Conservation (phyloP, 495 filamentous ascomycete species). For the Neurospora pannonica region DNA sequence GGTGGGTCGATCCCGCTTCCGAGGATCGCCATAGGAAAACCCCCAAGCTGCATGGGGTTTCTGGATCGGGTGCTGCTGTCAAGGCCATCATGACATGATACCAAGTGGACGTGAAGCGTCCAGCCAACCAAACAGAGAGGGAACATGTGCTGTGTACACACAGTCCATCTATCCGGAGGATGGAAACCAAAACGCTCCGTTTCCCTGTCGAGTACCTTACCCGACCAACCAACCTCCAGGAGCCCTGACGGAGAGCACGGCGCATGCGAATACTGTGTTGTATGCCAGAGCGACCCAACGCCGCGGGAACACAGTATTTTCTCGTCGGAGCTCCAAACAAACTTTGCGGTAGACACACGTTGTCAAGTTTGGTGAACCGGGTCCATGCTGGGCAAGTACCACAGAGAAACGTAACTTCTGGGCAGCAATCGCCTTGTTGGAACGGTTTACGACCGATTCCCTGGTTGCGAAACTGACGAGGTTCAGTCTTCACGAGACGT, state of each 20-base stretch:
- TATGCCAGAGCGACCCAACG: neutral
- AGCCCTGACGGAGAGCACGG: neutral
- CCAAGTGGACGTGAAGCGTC: neutral
- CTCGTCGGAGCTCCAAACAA: neutral
- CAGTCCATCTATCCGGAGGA: neutral
- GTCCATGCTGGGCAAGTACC: neutral
- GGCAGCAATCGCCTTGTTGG: neutral
- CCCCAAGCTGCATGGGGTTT: neutral
- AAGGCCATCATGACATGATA: neutral
- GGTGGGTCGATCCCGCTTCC: neutral
- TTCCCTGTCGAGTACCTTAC: neutral
- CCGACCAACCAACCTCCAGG: neutral
- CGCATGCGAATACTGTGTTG: neutral
- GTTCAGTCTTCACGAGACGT: neutral
- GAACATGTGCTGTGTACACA: neutral
- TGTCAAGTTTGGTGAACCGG: neutral
- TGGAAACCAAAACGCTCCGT: neutral
- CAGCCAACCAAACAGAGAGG: neutral
- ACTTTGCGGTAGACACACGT: neutral
- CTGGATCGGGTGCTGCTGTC: neutral
- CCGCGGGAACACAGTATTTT: neutral
- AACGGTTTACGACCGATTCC: neutral
- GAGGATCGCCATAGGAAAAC: neutral
- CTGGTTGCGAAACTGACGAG: neutral
- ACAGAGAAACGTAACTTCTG: neutral